Evolutionary conservation across 163 green algal genomes (phyloP).

Genomic region (Scenedesmus sp.): DNA sequence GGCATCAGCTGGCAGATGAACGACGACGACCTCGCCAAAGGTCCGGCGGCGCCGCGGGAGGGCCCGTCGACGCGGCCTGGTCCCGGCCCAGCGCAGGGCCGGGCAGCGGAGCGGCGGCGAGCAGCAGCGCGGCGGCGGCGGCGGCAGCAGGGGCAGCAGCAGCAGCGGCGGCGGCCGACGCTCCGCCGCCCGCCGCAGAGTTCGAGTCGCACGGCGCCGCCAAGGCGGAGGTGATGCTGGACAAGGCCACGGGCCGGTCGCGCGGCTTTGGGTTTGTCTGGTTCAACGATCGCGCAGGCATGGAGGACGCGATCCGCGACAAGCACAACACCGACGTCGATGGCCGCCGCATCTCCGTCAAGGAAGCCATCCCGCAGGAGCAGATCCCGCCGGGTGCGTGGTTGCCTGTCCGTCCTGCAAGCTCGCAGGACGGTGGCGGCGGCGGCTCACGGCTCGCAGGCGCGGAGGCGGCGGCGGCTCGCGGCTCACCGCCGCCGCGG

Average conservation of each 20-base stretch:
- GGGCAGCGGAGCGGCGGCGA: neutral
- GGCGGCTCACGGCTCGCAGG: neutral
- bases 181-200: conserved; percentile 3
- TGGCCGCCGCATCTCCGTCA: conserved; percentile 77
- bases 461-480: neutral
- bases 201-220: conserved; percentile 31
- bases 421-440: neutral
- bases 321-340: conserved; percentile 87
- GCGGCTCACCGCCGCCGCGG: too few relatives aligned
- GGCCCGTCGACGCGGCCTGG: neutral
- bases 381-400: conserved; percentile 58
- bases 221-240: conserved; percentile 69
- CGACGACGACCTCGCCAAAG: conserved; percentile 70
- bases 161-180: neutral
- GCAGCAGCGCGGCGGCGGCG: conserved; percentile 20
- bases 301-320: conserved; percentile 71
- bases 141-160: conserved; percentile 56
- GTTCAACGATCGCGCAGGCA: conserved; percentile 63
- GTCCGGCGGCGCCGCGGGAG: conserved; percentile 56
- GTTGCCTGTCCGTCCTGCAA: neutral
- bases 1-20: conserved; percentile 84
- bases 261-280: conserved; percentile 90
- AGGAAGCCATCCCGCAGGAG: conserved; percentile 76
- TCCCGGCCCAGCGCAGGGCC: conserved; percentile 1
- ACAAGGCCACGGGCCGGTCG: conserved; percentile 71